phyloP scores from a whole-genome alignment of 1,139 yeast species.

The Groenewaldozyma auringiensis region DNA sequence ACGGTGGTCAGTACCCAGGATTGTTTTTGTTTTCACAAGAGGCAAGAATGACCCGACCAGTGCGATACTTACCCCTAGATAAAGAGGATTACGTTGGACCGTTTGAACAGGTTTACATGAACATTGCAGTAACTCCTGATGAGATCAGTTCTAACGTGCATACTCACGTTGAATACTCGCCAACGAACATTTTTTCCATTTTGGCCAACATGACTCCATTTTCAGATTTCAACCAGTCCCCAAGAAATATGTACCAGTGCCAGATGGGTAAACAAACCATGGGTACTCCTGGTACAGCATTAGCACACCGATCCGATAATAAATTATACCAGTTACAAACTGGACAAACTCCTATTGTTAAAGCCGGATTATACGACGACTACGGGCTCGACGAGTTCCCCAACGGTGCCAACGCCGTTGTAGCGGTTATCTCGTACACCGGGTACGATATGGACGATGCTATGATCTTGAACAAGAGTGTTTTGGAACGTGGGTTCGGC shows the following conservation, averaged over 20 bases:
- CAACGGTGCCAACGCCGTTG: conserved; percentile 97
- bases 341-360: conserved; percentile 96
- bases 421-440: conserved; percentile 96
- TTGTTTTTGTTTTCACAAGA: conserved; percentile 82
- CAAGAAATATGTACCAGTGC: conserved; percentile 99
- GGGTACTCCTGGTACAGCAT: conserved; percentile 99
- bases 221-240: conserved; percentile 97
- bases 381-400: conserved; percentile 99
- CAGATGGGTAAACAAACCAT: conserved; percentile 99
- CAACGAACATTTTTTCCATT: conserved; percentile 89
- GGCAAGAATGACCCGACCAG: conserved; percentile 95
- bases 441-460: conserved; percentile 99
- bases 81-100: conserved; percentile 90
- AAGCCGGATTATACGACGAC: conserved; percentile 87
- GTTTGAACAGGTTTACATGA: conserved; percentile 95
- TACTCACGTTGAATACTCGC: conserved; percentile 88
- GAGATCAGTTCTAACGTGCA: conserved; percentile 80
- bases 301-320: conserved; percentile 88
- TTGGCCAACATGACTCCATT: conserved; percentile 95
- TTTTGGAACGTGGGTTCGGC: conserved; percentile 96
- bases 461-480: conserved; percentile 94
- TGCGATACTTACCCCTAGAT: conserved; percentile 75
- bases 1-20: conserved; percentile 97
- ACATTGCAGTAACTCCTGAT: conserved; percentile 88
- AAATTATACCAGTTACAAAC: conserved; percentile 86